Conservation (phyloP, 805 yeast species). For the Ogataea trehaloabstinens region DNA sequence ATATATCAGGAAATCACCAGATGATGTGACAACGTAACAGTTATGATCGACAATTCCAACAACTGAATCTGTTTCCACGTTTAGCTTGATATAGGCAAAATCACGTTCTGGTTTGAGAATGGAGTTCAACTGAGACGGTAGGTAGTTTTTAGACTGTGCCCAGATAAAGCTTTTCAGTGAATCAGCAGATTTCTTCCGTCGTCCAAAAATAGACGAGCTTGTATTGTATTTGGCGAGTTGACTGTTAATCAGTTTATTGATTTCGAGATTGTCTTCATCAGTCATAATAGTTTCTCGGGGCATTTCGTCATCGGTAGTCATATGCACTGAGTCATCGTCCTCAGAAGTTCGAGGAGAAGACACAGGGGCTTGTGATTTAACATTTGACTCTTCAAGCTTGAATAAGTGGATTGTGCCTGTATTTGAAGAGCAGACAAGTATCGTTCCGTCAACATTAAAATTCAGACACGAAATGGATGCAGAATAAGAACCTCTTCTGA, state of each 20-base stretch:
- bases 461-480: conserved; percentile 74
- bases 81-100: conserved; percentile 80
- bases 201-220: conserved; percentile 8
- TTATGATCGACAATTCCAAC: conserved; percentile 38
- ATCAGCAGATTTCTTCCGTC: conserved; percentile 22
- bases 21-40: conserved; percentile 71
- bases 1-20: conserved; percentile 79
- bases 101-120: conserved; percentile 88
- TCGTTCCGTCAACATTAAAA: conserved; percentile 67
- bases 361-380: neutral
- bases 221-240: conserved; percentile 11
- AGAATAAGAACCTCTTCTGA: conserved; percentile 83
- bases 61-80: conserved; percentile 23
- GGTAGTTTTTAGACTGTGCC: conserved; percentile 38
- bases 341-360: neutral
- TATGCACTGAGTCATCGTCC: conserved; percentile 5
- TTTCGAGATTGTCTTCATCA: conserved; percentile 26
- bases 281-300: conserved; percentile 25
- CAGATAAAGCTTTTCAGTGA: conserved; percentile 26
- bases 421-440: conserved; percentile 80
- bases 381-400: conserved; percentile 18
- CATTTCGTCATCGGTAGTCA: conserved; percentile 7
- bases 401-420: conserved; percentile 94
- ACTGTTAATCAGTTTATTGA: conserved; percentile 29
- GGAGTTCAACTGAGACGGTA: conserved; percentile 77